These are phyloP conservation scores for Chaetomiaceae sp. DNA, from an alignment of 2,329 filamentous ascomycete genomes.

Conservation along the genomic window DNA sequence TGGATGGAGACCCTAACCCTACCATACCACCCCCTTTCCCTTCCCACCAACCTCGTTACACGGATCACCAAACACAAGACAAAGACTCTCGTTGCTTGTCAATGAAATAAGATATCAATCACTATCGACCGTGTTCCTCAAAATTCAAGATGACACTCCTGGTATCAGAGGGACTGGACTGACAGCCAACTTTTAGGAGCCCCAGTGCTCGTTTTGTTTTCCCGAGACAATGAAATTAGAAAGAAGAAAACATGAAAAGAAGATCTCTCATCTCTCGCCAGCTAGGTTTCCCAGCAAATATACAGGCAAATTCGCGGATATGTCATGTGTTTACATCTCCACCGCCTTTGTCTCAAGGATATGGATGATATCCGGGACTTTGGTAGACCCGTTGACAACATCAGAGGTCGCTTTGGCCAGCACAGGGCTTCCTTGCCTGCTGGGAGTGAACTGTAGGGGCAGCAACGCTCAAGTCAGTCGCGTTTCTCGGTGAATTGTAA, in stretches of 20 bases:
- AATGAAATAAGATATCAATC: background rate
- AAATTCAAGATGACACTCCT: background rate
- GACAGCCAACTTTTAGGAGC: background rate
- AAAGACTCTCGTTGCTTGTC: too few species aligned
- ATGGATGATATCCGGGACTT: conserved; percentile 29
- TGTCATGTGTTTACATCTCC: too few species aligned
- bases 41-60: too few species aligned
- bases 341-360: conserved; percentile 36
- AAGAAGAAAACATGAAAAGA: background rate
- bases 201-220: background rate
- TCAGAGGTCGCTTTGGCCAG: conserved; percentile 56
- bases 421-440: conserved; percentile 64
- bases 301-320: too few species aligned
- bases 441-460: conserved; percentile 62
- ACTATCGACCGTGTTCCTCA: too few species aligned
- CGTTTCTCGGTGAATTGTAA: background rate
- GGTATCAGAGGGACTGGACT: background rate
- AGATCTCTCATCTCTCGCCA: background rate
- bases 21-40: too few species aligned
- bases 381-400: conserved; percentile 36
- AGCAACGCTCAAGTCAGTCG: conserved; percentile 8
- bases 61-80: too few species aligned
- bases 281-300: background rate
- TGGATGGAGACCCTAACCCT: too few species aligned
- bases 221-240: background rate